Evolutionary conservation across 2,329 filamentous ascomycete genomes (phyloP), one percentile per base, ranked within the genome.

Genomic region (Chrysoporthe austroafricana): DNA sequence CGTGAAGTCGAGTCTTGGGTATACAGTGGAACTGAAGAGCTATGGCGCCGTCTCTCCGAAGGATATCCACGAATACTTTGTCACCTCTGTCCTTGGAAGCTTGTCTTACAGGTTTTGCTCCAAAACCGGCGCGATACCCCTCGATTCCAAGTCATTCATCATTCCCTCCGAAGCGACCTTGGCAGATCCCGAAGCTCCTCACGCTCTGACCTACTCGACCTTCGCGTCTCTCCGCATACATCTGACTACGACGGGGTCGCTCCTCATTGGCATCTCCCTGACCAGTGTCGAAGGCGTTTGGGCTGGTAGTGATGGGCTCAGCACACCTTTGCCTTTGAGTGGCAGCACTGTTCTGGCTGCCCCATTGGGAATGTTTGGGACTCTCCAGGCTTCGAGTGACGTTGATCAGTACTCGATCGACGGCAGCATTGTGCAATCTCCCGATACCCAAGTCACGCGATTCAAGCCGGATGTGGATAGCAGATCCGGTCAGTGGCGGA

Each of bases 211-310:
- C 13, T 71, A 74, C 9, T 76, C 84, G 2, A 75, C 85, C 32
- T 69, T 79, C 3, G 86, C 83, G 2, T 86, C 83, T 7, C 80
- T 88, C 18, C 82, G 83, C 60, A 80, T 84, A 9, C 86, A 86
- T 70, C 74, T 88, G 62, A 88, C 86, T 6, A 88, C 84, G 1
- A 84, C 84, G 0, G 86, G 86, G 2, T 81, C 81, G 13, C 77
- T 89, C 8, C 76, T 88, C 16, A 77, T 87, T 36, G 82, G 80
- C 54, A 73, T 88, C 36, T 79, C 78, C 50, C 79, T 87, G 61
- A 80, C 83, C 3, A 74, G 80, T 50, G 82, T 84, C 54, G 77
- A 81, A 48, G 84, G 83, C 7, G 75, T 88, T 50, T 74, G 81
- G 16, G 80, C 80, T 1, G 77, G 84, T 26, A 81, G 83, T 18